phyloP scores from a whole-genome alignment of 805 yeast genomes.

The Lipomyces spencermartinsiae region DNA sequence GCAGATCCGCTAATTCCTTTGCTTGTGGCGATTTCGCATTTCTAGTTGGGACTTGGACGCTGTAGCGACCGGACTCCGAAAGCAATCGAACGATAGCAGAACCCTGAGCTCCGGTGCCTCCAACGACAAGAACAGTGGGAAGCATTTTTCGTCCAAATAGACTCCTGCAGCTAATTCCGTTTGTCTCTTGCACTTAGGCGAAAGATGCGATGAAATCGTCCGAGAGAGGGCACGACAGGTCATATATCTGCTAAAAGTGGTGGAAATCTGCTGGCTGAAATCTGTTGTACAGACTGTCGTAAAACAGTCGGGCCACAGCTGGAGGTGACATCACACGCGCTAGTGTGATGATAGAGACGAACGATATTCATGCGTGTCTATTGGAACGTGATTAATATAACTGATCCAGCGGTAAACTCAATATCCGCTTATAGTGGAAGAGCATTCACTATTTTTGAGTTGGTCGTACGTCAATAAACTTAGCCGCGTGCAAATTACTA shows the following conservation, averaged over 20 bases:
- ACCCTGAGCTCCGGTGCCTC: neutral
- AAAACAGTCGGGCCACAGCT: neutral
- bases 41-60: neutral
- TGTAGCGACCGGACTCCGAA: constrained; percentile 1
- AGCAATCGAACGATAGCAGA: neutral
- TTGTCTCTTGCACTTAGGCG: neutral
- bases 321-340: neutral
- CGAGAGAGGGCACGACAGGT: neutral
- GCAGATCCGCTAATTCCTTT: neutral
- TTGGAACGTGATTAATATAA: too few relatives aligned
- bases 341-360: too few relatives aligned
- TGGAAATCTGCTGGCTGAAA: neutral
- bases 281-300: neutral
- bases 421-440: too few relatives aligned
- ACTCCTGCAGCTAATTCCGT: neutral
- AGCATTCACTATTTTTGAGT: too few relatives aligned
- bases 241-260: neutral
- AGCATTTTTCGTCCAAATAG: neutral
- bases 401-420: too few relatives aligned
- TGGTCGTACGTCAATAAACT: too few relatives aligned
- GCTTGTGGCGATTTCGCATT: neutral
- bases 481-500: too few relatives aligned
- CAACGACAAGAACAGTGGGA: neutral
- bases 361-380: too few relatives aligned
- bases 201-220: neutral